Evolutionary conservation across 2,329 filamentous ascomycete genomes (phyloP), one percentile per base, ranked within the genome.

Genomic region (Stenocarpella maydis): DNA sequence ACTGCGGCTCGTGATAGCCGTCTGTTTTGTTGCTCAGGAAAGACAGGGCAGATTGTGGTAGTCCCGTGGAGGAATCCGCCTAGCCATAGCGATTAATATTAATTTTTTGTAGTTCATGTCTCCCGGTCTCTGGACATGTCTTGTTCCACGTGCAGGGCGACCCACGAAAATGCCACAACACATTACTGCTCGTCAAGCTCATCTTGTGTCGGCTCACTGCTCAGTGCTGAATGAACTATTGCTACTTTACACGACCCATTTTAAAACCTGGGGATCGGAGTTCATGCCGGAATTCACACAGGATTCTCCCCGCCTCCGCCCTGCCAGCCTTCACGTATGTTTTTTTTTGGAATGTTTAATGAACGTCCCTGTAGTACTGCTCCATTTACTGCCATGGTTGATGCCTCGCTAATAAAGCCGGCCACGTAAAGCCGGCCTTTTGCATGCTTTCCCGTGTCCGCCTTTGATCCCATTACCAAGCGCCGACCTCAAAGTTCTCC

Each of bases 401-500:
- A 34, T 41, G 6, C n/a, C 17, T 39, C 28, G 21, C 21, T 41
- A 10, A n/a, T 67, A 34, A 21, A 34, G 21, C 24, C 14, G 28
- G n/a, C 26, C 14, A n/a, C n/a, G n/a, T 67, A 34, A 21, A 34
- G 21, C 24, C 14, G 28, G n/a, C 26, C 14, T 1, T 14, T 55
- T 8, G 28, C 15, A 17, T 24, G n/a, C 1, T 24, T 9, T n/a
- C 19, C 4, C 24, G 49, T 19, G 14, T 26, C 2, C 28, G 3
- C 34, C 2, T 39, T 17, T 49, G n/a, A 21, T 49, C 17, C 37
- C 15, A 69, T 82, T 90, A 97, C 93, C 94, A 97, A 60, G 94
- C 93, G 76, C 88, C 89, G 69, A 97, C 92, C 76, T 98, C 95
- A 75, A 98, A 98, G 78, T 97, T 97, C 82, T 98, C 95, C 90